Conservation (phyloP, 192 early-diverging fungal species). For the Rhizophagus sp. region DNA sequence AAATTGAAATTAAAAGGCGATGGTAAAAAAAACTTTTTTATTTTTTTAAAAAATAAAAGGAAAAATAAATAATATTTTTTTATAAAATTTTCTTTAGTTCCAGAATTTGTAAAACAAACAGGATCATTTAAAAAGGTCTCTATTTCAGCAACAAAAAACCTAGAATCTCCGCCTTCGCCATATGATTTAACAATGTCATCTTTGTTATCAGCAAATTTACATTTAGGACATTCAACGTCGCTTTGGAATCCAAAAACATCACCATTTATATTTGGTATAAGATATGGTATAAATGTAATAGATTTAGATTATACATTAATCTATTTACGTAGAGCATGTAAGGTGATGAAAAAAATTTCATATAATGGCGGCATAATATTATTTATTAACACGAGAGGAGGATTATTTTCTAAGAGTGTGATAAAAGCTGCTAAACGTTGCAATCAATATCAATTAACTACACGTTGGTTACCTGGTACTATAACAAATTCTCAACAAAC, state of each 20-base stretch:
- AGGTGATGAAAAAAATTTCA: conserved; percentile 70
- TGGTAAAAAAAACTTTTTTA: neutral
- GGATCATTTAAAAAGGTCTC: neutral
- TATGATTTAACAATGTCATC: conserved; percentile 62
- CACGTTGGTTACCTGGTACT: conserved; percentile 84
- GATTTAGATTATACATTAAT: conserved; percentile 90
- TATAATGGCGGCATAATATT: conserved; percentile 77
- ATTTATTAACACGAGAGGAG: conserved; percentile 82
- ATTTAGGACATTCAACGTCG: conserved; percentile 82
- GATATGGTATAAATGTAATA: conserved; percentile 89
- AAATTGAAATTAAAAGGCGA: neutral
- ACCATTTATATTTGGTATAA: conserved; percentile 86
- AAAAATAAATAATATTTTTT: no score
- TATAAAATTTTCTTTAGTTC: neutral
- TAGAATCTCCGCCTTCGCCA: conserved; percentile 33
- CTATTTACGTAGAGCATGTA: conserved; percentile 78
- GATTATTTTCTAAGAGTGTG: conserved; percentile 58
- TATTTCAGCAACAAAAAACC: neutral
- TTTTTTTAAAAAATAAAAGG: neutral
- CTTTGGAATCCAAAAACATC: conserved; percentile 81
- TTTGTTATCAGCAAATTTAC: conserved; percentile 80
- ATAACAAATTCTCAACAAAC: conserved; percentile 83
- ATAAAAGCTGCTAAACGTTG: conserved; percentile 78
- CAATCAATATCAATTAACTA: conserved; percentile 77
- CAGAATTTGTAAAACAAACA: conserved; percentile 6